These are phyloP conservation scores for Penicillium crustosum DNA, from an alignment of 2,329 filamentous ascomycete species.

Conservation along the genomic window DNA sequence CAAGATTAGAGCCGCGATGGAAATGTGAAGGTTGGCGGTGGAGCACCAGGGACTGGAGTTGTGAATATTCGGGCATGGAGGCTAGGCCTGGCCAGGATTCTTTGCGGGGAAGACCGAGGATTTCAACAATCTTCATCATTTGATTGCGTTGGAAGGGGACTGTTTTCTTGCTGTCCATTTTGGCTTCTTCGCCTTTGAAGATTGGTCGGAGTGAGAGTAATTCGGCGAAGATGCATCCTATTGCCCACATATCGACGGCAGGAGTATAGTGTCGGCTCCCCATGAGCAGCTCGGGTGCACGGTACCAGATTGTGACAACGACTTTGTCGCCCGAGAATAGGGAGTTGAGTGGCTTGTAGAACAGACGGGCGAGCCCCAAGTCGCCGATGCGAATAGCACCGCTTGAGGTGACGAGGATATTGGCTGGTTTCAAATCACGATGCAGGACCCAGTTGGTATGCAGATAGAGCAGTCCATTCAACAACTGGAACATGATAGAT, in stretches of 20 bases:
- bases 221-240: constrained; percentile 97
- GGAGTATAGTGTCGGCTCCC: constrained; percentile 96
- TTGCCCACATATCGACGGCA: constrained; percentile 94
- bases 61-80: constrained; percentile 81
- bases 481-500: constrained; percentile 91
- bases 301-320: constrained; percentile 98
- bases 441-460: constrained; percentile 97
- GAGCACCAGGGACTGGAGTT: constrained; percentile 58
- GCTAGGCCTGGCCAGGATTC: constrained; percentile 83
- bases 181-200: constrained; percentile 97
- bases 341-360: constrained; percentile 89
- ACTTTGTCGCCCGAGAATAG: constrained; percentile 96
- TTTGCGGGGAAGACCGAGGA: constrained; percentile 86
- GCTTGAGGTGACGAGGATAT: constrained; percentile 93
- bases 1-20: constrained; percentile 59
- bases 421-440: constrained; percentile 93
- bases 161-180: constrained; percentile 97
- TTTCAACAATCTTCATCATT: constrained; percentile 98
- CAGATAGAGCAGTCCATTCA: constrained; percentile 92
- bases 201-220: constrained; percentile 86
- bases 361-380: constrained; percentile 84
- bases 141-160: constrained; percentile 97
- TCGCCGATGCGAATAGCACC: constrained; percentile 96
- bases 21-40: constrained; percentile 49
- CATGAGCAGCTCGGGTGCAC: constrained; percentile 87